Conservation (phyloP, 2,329 filamentous ascomycete genomes). For the Aspergillus sp. region DNA sequence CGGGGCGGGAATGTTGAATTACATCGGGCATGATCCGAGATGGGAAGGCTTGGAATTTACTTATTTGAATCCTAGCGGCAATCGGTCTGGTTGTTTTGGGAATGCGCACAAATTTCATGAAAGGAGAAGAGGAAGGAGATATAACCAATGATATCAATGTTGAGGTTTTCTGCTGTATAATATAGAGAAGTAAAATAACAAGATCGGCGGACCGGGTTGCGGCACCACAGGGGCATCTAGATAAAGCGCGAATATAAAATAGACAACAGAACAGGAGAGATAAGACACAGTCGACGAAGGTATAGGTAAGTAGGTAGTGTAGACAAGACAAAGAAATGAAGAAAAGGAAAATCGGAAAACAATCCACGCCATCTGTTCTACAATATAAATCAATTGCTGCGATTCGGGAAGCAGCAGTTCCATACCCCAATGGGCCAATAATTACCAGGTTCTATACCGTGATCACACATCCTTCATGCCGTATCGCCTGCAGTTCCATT, state of each 20-base stretch:
- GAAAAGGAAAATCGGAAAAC: not conserved
- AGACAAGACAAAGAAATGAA: not conserved
- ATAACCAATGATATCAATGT: not conserved
- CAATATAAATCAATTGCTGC: not conserved
- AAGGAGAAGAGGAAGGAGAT: not conserved
- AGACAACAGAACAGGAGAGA: slow-evolving; percentile 9
- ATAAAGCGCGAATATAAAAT: slow-evolving; percentile 7
- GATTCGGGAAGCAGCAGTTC: not conserved
- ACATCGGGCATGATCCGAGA: too few species aligned
- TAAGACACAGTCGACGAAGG: slow-evolving; percentile 6
- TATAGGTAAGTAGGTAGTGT: not conserved
- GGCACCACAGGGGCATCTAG: not conserved
- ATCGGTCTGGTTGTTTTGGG: too few species aligned
- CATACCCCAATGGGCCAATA: not conserved
- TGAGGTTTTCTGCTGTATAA: not conserved
- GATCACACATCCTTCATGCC: slow-evolving; percentile 19
- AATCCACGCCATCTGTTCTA: slow-evolving; percentile 1
- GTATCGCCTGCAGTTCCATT: slow-evolving; percentile 63
- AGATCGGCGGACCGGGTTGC: not conserved
- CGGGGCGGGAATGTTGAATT: too few species aligned
- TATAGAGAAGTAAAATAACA: not conserved
- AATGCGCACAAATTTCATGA: too few species aligned
- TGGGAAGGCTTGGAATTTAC: too few species aligned
- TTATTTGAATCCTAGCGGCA: too few species aligned
- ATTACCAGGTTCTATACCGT: not conserved